Evolutionary conservation across 2,329 filamentous ascomycete species (phyloP).

Genomic region (Xylogone sp.): DNA sequence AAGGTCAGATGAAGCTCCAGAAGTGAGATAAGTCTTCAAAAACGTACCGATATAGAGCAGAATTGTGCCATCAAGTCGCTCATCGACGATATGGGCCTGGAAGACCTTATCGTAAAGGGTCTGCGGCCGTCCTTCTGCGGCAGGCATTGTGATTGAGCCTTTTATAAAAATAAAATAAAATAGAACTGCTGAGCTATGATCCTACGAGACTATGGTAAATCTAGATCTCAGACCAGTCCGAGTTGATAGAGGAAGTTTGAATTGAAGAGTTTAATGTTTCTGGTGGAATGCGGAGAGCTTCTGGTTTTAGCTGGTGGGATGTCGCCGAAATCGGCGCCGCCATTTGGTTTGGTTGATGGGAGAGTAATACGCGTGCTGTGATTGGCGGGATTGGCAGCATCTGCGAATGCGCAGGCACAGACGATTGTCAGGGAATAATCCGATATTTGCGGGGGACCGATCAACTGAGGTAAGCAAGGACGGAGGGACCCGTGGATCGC

Average conservation of each 20-base stretch:
- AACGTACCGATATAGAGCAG: slow-evolving; percentile 85
- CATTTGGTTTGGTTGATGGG: background rate
- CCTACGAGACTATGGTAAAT: background rate
- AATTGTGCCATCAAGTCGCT: slow-evolving; percentile 90
- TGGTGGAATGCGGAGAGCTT: background rate
- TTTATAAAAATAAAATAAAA: background rate
- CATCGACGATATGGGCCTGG: slow-evolving; percentile 88
- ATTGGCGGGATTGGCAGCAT: background rate
- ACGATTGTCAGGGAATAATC: background rate
- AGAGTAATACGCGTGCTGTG: background rate
- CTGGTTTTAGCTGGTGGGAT: background rate
- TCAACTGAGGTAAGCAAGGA: no score
- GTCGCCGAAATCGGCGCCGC: background rate
- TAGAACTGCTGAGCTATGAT: background rate
- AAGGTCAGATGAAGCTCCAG: slow-evolving; percentile 11
- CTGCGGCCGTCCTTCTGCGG: slow-evolving; percentile 65
- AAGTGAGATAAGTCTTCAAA: background rate
- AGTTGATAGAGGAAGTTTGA: background rate
- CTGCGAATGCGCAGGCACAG: background rate
- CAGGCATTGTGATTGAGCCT: slow-evolving; percentile 66
- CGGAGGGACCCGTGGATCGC: no score
- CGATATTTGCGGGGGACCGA: background rate
- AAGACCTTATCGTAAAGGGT: slow-evolving; percentile 99
- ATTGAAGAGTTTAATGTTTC: background rate
- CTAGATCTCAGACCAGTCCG: background rate